Percentiles rank a stretch among this genome's conserved stretches.
Evolutionary conservation across 768 basidiomycete species (phyloP).

Genomic region (Lentinula lateritia): DNA sequence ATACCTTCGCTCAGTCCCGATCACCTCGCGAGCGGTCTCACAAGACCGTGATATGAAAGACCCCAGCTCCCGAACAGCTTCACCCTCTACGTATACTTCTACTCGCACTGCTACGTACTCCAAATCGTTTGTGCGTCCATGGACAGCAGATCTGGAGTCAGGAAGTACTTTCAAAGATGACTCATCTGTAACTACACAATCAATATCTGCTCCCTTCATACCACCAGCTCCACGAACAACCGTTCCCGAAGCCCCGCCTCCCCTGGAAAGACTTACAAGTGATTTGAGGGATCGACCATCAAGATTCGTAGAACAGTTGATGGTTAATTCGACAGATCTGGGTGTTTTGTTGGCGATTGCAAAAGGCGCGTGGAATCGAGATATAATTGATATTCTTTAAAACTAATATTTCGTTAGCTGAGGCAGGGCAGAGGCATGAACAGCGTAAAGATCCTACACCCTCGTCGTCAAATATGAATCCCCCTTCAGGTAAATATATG

Average conservation of each 20-base stretch:
- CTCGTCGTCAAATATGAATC: background rate
- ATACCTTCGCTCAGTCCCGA: background rate
- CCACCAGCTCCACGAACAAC: background rate
- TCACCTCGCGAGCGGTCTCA: background rate
- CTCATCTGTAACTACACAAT: background rate
- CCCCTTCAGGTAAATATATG: background rate
- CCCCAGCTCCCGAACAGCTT: background rate
- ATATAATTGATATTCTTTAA: background rate
- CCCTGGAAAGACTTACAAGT: background rate
- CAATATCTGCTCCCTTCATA: background rate
- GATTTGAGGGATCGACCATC: background rate
- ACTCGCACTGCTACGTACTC: background rate
- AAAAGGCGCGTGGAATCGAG: background rate
- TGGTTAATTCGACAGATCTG: constrained; percentile 2
- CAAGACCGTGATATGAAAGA: background rate
- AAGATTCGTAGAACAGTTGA: constrained; percentile 2
- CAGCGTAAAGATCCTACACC: background rate
- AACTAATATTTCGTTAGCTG: background rate
- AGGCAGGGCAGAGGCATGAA: background rate
- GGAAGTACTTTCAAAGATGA: background rate
- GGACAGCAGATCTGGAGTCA: background rate
- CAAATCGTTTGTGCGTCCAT: background rate
- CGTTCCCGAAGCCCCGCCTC: background rate
- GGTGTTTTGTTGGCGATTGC: constrained; percentile 2
- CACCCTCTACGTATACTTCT: background rate